These are phyloP conservation scores for Puccinia polysora DNA, from an alignment of 1,284 basidiomycete species.

Conservation along the genomic window DNA sequence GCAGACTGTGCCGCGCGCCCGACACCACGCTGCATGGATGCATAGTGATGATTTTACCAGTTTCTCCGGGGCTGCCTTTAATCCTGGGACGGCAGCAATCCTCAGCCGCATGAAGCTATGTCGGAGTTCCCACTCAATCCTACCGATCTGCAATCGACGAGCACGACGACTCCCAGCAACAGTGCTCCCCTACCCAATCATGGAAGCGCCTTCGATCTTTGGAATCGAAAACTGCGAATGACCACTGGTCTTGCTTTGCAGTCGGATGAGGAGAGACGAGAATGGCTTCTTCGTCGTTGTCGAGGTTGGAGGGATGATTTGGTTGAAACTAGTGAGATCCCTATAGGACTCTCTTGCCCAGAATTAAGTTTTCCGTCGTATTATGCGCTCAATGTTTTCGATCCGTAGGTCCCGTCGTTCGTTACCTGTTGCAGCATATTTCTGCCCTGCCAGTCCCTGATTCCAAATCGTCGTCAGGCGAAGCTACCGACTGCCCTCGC, in stretches of 20 bases:
- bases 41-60: too few relatives aligned
- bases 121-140: too few relatives aligned
- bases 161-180: not conserved
- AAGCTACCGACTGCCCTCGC: not conserved
- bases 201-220: constrained; percentile 25
- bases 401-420: constrained; percentile 23
- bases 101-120: too few relatives aligned
- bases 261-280: constrained; percentile 30
- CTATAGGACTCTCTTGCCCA: not conserved
- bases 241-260: constrained; percentile 27
- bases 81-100: too few relatives aligned
- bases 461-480: not conserved
- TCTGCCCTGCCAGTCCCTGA: constrained; percentile 26
- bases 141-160: too few relatives aligned
- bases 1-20: too few relatives aligned
- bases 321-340: constrained; percentile 30
- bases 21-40: too few relatives aligned
- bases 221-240: constrained; percentile 33
- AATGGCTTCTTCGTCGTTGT: constrained; percentile 29
- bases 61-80: too few relatives aligned
- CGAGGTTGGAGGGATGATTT: constrained; percentile 32
- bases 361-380: not conserved
- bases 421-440: constrained; percentile 37
- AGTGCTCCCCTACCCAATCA: not conserved
- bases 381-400: not conserved